Percentiles rank a stretch among this genome's conserved stretches.
Conservation (phyloP, 2,329 filamentous ascomycete species). For the Alternaria conjuncta region DNA sequence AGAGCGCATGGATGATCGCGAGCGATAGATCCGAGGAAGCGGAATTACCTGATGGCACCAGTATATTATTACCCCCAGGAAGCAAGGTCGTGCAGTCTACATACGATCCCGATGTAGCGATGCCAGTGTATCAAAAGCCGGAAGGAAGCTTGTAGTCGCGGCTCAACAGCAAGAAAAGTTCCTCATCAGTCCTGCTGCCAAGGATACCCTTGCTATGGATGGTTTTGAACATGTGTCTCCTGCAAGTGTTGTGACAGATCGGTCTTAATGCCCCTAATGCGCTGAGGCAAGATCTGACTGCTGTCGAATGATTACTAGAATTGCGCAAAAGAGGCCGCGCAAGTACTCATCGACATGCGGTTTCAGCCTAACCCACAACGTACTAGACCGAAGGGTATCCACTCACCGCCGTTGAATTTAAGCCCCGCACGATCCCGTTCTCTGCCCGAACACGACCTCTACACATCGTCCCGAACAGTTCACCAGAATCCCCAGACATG, state of each 20-base stretch:
- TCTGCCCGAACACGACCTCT: not conserved
- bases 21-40: not conserved
- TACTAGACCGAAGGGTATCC: not conserved
- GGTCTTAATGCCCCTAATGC: too few relatives aligned
- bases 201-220: not conserved
- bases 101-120: slow-evolving; percentile 7
- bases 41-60: not conserved
- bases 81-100: slow-evolving; percentile 7
- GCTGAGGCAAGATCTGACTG: too few relatives aligned
- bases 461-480: not conserved
- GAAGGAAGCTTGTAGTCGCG: not conserved
- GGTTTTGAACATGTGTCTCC: not conserved
- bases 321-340: not conserved
- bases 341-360: not conserved
- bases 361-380: not conserved
- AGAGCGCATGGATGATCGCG: slow-evolving; percentile 7
- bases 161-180: not conserved
- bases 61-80: slow-evolving; percentile 4
- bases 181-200: not conserved
- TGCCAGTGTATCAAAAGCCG: not conserved
- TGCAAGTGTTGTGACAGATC: too few relatives aligned
- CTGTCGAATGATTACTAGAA: too few relatives aligned
- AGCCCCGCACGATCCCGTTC: not conserved
- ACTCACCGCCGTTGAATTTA: not conserved
- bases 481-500: not conserved